Evolutionary conservation across 768 basidiomycete species (phyloP), one percentile per base, ranked within the genome.

Genomic region (Hirschioporus abietinus): DNA sequence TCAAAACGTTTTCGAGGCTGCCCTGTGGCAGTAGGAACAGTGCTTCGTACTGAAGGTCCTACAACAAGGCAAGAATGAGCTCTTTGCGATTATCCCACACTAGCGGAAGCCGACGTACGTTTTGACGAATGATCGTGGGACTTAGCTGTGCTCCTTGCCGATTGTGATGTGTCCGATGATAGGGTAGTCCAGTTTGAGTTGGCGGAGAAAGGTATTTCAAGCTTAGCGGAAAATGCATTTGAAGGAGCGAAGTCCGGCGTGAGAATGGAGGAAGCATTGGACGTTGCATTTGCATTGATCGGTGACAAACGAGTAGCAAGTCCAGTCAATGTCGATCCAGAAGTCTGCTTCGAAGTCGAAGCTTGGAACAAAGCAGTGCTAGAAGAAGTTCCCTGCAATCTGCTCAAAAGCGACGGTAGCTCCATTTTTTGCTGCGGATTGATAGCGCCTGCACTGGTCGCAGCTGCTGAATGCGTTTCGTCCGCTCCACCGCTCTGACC

Each of bases 341-440:
- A 52, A 52, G 42, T 52, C 12, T 52, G 42, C 42, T 52, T 52
- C 42, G 42, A 20, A 12, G 42, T 52, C 4, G 15, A 52, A 20
- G 12, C 20, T 52, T 20, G 42, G 42, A 15, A 15, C 12, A 15
- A 61, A 17, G 60, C 60, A 18, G 60, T 34, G 30, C 15, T 25
- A 18, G 23, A 61, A 23, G 59, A 23, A 61, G 25, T 61, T 12
- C 60, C 60, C 30, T 61, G 25, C 60, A 61, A 24, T 61, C 60
- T 61, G 17, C 60, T 61, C 60, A 61, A 24, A 61, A 61, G 60
- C 24, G 60, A 61, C 30, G 60, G 60, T 61, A 15, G 12, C 42
- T 52, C 42, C 42, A 52, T 52, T 20, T 52, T 12, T 52, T 52
- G 42, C 42, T 52, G 42, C 42, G 42, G 42, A 12, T 15, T 52